A percentile compares a stretch with the other conserved stretches of the same genome.
Conservation (phyloP, 2,329 filamentous ascomycete genomes). For the Penicillium brevicompactum region DNA sequence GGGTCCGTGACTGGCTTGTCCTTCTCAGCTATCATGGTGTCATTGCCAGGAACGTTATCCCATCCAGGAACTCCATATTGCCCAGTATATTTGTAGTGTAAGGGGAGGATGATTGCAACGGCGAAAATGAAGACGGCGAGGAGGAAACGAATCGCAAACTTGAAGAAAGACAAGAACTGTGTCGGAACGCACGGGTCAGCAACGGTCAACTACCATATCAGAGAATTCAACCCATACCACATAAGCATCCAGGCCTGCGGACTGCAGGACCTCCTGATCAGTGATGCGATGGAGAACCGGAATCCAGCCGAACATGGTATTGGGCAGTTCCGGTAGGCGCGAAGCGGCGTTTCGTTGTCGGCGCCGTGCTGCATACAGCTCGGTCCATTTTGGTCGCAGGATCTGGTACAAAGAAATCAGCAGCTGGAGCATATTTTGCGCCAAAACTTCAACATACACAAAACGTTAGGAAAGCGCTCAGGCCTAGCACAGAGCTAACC, state of each 20-base stretch:
- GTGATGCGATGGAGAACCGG: constrained; percentile 79
- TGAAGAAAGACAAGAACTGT: constrained; percentile 89
- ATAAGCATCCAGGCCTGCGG: constrained; percentile 91
- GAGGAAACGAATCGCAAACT: constrained; percentile 87
- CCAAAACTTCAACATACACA: constrained; percentile 39
- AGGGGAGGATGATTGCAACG: constrained; percentile 76
- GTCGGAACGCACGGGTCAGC: neutral
- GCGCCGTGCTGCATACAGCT: constrained; percentile 86
- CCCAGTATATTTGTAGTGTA: constrained; percentile 71
- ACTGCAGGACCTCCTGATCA: constrained; percentile 85
- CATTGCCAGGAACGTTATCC: constrained; percentile 28
- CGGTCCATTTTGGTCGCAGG: constrained; percentile 86
- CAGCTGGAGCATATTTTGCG: neutral
- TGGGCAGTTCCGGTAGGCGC: constrained; percentile 74
- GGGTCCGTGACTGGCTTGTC: constrained; percentile 38
- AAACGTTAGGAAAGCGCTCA: constrained; percentile 49
- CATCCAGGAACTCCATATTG: constrained; percentile 42
- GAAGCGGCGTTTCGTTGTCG: constrained; percentile 68
- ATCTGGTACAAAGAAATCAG: constrained; percentile 54
- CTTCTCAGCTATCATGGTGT: constrained; percentile 29
- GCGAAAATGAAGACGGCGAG: constrained; percentile 79
- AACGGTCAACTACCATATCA: neutral
- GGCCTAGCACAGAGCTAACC: constrained; percentile 45
- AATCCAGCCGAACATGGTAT: constrained; percentile 92
- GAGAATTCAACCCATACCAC: constrained; percentile 60